Percentiles rank a stretch among this genome's conserved stretches.
Conservation (phyloP, 495 filamentous ascomycete genomes). For the Podospora conica region DNA sequence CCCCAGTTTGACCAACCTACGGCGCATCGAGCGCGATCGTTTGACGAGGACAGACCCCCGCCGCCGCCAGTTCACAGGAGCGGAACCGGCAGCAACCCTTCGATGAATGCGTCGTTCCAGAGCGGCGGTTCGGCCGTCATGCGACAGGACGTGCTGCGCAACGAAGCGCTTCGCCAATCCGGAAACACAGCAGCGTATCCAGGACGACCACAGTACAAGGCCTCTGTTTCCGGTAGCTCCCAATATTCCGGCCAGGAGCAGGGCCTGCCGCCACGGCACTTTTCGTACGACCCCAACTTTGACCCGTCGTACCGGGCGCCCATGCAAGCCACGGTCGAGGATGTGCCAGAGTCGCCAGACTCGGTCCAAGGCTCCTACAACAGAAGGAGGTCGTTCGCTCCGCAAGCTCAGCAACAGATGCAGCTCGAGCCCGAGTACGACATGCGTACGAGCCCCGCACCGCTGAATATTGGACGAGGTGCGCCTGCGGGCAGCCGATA, state of each 20-base stretch:
- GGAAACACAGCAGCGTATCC: constrained; percentile 35
- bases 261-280: constrained; percentile 36
- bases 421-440: constrained; percentile 32
- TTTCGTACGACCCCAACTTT: constrained; percentile 45
- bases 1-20: constrained; percentile 12
- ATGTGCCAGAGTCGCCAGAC: constrained; percentile 51
- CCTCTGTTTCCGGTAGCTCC: constrained; percentile 22
- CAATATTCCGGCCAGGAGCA: constrained; percentile 29
- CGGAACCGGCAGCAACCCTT: constrained; percentile 33
- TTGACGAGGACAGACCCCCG: constrained; percentile 36
- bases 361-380: constrained; percentile 35
- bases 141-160: constrained; percentile 44
- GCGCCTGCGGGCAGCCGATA: constrained; percentile 28
- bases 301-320: constrained; percentile 36
- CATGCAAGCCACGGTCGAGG: constrained; percentile 66
- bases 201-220: constrained; percentile 41
- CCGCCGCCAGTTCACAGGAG: constrained; percentile 41
- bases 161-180: constrained; percentile 42
- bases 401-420: constrained; percentile 23
- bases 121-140: constrained; percentile 33
- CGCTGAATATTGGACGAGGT: constrained; percentile 40
- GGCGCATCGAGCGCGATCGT: constrained; percentile 1
- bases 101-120: constrained; percentile 29
- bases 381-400: constrained; percentile 36
- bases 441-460: constrained; percentile 39